Percentiles rank a stretch among this genome's conserved stretches.
Conservation (phyloP, 2,329 filamentous ascomycete genomes). For the Pestalotiopsis sp. region DNA sequence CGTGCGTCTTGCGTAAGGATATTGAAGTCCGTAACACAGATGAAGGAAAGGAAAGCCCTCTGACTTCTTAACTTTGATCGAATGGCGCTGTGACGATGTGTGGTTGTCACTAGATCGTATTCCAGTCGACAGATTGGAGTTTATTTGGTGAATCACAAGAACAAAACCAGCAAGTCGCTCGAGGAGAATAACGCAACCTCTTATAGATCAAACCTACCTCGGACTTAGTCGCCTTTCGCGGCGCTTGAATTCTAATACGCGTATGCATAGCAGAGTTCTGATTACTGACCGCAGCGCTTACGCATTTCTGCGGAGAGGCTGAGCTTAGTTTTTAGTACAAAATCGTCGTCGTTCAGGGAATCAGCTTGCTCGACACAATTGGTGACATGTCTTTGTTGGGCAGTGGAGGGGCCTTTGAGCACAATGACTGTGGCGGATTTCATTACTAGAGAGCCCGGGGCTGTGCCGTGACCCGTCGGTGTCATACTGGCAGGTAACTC, state of each 20-base stretch:
- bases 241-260: neutral
- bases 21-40: neutral
- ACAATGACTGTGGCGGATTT: slow-evolving; percentile 1
- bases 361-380: neutral
- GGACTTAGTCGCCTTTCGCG: neutral
- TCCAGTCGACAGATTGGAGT: neutral
- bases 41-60: neutral
- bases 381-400: neutral
- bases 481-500: neutral
- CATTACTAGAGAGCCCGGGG: neutral
- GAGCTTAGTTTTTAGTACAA: neutral
- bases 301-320: slow-evolving; percentile 2
- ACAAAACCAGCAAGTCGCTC: neutral
- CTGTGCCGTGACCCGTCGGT: neutral
- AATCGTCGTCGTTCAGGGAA: neutral
- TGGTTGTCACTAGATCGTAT: neutral
- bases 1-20: neutral
- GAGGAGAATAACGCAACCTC: neutral
- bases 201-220: slow-evolving; percentile 5
- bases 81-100: neutral
- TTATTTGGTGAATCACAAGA: neutral
- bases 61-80: neutral
- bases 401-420: neutral
- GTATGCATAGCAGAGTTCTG: neutral
- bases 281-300: neutral